Conservation (phyloP, 495 filamentous ascomycete species). For the Tuber magnatum region DNA sequence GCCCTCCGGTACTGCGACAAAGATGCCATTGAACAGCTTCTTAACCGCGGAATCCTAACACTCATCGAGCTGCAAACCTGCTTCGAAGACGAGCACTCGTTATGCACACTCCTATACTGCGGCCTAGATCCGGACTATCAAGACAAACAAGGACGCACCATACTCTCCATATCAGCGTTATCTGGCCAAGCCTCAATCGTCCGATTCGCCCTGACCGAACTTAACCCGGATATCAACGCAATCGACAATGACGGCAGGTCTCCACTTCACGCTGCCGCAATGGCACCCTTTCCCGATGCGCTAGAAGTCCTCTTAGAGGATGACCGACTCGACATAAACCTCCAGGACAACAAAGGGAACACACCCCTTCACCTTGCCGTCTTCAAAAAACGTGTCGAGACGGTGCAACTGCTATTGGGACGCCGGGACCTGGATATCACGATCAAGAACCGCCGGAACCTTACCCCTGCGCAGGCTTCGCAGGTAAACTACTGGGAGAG, state of each 20-base stretch:
- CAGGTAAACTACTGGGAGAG: background rate
- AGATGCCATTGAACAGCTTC: background rate
- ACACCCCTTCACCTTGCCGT: background rate
- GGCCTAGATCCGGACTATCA: background rate
- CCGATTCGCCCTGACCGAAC: background rate
- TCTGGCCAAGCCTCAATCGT: conserved; percentile 1
- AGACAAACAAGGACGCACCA: background rate
- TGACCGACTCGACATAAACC: background rate
- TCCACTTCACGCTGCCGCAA: conserved; percentile 1
- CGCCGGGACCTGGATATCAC: background rate
- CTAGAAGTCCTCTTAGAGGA: background rate
- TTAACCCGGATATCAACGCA: background rate
- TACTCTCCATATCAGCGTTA: conserved; percentile 1
- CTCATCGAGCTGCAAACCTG: background rate
- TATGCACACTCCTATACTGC: background rate
- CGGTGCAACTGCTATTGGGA: background rate
- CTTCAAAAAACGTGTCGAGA: background rate
- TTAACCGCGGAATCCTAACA: background rate
- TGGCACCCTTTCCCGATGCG: background rate
- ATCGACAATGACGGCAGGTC: background rate
- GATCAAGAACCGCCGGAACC: background rate
- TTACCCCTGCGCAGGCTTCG: background rate
- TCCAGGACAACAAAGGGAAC: background rate
- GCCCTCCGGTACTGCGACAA: background rate
- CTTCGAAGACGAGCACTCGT: background rate